Base-by-base conservation (phyloP, 768 basidiomycete genomes). In the Pholiota microspora region DNA sequence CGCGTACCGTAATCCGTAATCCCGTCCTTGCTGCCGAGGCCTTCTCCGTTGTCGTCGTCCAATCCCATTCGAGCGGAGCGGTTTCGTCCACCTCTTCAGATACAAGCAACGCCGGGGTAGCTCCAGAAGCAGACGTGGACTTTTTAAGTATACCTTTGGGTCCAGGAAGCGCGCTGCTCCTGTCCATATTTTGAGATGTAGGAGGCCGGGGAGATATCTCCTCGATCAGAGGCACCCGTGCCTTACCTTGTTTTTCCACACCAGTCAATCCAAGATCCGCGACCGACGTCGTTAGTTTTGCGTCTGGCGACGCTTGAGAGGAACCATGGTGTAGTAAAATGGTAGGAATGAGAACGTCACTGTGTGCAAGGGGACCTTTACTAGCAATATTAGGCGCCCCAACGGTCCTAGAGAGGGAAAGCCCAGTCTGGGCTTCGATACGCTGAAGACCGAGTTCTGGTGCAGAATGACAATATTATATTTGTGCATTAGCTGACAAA, bases 381-480 rank as follows among this genome's bases (percentile, higher is more conserved):
- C 84, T 83, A 2, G 78, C 70, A 49, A 93, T 89, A 67, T 92
- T 93, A 4, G 90, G 90, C 0, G 80, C 86, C 21, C 78, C 79
- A 56, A 92, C 82, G 45, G 81, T 76, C 21, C 88, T 81, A 1
- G 89, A 89, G 40, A 92, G 77, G 0, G 73, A 59, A n/a, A 89
- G 63, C 3, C 74, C 63, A 7, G 80, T 77, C 57, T 87, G 84
- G 0, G 77, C 75, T 69, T 89, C 86, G 44, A 88, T 79, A 7
- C 81, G 82, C 61, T 86, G 85, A 3, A 90, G 66, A 0, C 83
- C 82, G 8, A 89, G 77, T 68, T 91, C 88, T 10, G 10, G 25
- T 29, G 13, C 23, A 27, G 31, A 9, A 52, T 31, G 29, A 31
- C 29, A 12, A 31, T 31, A 6, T 6, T 6, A 51, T 36, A 55